Evolutionary conservation across 2,329 filamentous ascomycete species (phyloP), one percentile per base, ranked within the genome.

Genomic region (Emergomyces orientalis): DNA sequence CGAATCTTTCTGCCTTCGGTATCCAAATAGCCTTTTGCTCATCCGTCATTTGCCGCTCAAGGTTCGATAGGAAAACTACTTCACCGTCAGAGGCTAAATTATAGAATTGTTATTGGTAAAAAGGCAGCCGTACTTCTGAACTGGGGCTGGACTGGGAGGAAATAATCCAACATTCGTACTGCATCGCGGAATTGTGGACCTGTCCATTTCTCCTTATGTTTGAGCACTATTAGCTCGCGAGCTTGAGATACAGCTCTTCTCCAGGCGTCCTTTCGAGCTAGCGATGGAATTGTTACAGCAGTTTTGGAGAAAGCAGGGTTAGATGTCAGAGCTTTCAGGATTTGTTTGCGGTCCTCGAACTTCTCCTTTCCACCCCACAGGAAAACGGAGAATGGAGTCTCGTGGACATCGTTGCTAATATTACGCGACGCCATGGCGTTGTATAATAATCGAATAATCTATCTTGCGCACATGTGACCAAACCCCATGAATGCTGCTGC

Each of bases 21-120:
- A 70, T 63, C 69, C 69, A 70, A 30, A 66, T 66, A 13, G 63
- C 63, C 45, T 68, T 66, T 52, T 70, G 69, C 61, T 69, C 68
- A 47, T 68, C 64, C 27, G 64, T 66, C 67, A 69, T 69, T 51
- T 69, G 67, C 7, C 65, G 55, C 45, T 70, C 68, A 25, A 70
- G 61, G 49, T 68, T 70, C 39, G 67, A 68, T 43, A 68, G 62
- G 58, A 69, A 69, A 37, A 69, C 67, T 68, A 54, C 13, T 3
- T 9, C 3, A 43, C 55, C 22, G 45, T 59, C 19, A 32, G 41
- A 4, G 17, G 47, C 19, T 14, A 25, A 41, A 52, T 30, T 32
- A 30, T 19, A 22, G 17, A 45, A 25, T 25, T 39, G 22, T 22
- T 57, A 25, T 19, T 27, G 32, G 27, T 8, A 25, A 27, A 34